These are phyloP conservation scores for Stentor roeselii DNA, from an alignment of 73 alveolate species.

Conservation along the genomic window DNA sequence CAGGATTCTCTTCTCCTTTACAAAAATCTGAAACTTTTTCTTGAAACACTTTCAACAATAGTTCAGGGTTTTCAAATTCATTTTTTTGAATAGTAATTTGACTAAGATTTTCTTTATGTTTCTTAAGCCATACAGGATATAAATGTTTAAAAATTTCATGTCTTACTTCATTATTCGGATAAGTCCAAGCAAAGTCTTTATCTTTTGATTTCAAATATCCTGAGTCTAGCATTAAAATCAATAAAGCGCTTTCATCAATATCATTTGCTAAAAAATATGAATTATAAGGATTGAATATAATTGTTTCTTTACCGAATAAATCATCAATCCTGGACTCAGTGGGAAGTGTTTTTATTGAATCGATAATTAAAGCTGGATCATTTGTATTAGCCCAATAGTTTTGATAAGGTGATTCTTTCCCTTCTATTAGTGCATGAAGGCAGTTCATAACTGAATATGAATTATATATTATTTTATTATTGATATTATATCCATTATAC, in stretches of 20 bases:
- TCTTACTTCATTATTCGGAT: not conserved
- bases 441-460: not conserved
- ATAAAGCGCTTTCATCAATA: not conserved
- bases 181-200: not conserved
- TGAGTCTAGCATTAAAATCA: not conserved
- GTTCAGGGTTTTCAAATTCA: not conserved
- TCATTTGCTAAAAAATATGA: too few relatives aligned
- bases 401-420: not conserved
- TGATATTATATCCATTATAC: not conserved
- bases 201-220: not conserved
- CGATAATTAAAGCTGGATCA: not conserved
- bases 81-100: too few relatives aligned
- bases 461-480: too few relatives aligned
- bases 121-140: not conserved
- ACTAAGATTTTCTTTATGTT: not conserved
- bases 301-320: not conserved
- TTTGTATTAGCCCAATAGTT: not conserved
- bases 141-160: too few relatives aligned
- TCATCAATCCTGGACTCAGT: not conserved
- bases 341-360: not conserved
- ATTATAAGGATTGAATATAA: not conserved
- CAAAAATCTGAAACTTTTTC: not conserved
- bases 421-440: not conserved
- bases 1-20: not conserved
- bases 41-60: not conserved